Base-by-base conservation (phyloP, 2,329 filamentous ascomycete genomes). In the Colletotrichum graminicola region DNA sequence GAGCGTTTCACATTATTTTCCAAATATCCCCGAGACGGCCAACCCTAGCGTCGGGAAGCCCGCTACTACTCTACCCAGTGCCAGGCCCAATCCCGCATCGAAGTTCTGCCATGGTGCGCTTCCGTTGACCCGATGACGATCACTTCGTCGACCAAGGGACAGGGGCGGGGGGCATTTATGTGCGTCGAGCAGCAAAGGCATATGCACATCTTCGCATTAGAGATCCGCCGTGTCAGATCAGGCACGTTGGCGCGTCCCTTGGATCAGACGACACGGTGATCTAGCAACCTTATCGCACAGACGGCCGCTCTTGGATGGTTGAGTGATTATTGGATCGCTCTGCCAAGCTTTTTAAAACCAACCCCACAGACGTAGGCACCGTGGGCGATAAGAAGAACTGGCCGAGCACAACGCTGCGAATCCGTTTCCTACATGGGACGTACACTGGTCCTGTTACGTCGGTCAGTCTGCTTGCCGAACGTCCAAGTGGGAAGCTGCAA, bases 251-350 rank as follows among this genome's bases (percentile, higher is more conserved):
- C 34, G 57, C 47, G 11, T 12, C 36, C 52, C 39, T 67, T n/a
- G 64, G 59, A 68, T 71, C 65, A 71, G 68, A 71, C 54, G 68
- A 71, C 54, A 55, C 60, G 68, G 52, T 71, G 65, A 71, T 68
- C 65, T 49, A 36, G 57, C 16, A 68, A 64, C 54, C 51, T 64
- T 21, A n/a, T 26, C 39, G 68, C 68, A 63, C 68, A 68, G 68
- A 71, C 59, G 43, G 52, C 16, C 16, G 41, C 52, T 59, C 45
- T 45, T 63, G 36, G 43, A 32, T 32, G 45, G 23, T 41, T 32
- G 56, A 55, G 36, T 32, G 55, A 34, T 7, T 5, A 12, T 29
- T 21, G 23, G 45, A 16, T 32, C 36, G 21, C 51, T 60, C 68
- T 71, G 59, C 54, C 64, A 54, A 71, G 52, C 51, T 62, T 59